phyloP scores from a whole-genome alignment of 1,284 basidiomycete species.

The Moesziomyces sp. region DNA sequence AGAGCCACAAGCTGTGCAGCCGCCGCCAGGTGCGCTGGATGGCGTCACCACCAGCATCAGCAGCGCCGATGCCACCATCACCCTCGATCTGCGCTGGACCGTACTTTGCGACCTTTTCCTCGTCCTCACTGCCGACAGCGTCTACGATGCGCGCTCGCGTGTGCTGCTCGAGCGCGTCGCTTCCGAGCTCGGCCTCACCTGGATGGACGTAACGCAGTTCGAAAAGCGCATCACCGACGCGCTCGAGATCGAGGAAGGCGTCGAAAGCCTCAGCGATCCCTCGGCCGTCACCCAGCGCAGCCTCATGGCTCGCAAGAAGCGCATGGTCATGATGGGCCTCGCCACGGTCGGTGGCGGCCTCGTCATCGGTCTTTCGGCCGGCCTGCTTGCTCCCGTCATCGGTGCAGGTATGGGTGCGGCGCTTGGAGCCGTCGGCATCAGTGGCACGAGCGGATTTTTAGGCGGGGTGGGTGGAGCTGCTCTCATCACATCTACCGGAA shows the following conservation, averaged over 20 bases:
- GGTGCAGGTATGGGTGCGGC: constrained; percentile 66
- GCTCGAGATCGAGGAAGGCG: constrained; percentile 66
- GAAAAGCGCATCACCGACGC: constrained; percentile 66
- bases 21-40: constrained; percentile 57
- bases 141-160: constrained; percentile 66
- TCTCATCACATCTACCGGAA: constrained; percentile 66
- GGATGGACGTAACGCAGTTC: constrained; percentile 68
- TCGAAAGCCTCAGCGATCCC: constrained; percentile 56
- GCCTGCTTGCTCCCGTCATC: constrained; percentile 64
- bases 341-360: constrained; percentile 66
- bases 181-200: constrained; percentile 59
- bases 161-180: constrained; percentile 65
- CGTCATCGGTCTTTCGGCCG: constrained; percentile 66
- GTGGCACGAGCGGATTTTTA: constrained; percentile 63
- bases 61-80: constrained; percentile 62
- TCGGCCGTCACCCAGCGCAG: constrained; percentile 50
- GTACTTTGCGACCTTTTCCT: constrained; percentile 67
- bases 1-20: constrained; percentile 53
- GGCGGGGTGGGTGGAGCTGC: constrained; percentile 66
- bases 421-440: constrained; percentile 64
- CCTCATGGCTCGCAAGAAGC: constrained; percentile 51
- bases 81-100: constrained; percentile 67
- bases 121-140: constrained; percentile 65
- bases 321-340: constrained; percentile 66
- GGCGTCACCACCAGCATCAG: constrained; percentile 65